Percentiles rank a stretch among this genome's conserved stretches.
phyloP scores from a whole-genome alignment of 805 yeast species.

The Hanseniaspora lachancei region DNA sequence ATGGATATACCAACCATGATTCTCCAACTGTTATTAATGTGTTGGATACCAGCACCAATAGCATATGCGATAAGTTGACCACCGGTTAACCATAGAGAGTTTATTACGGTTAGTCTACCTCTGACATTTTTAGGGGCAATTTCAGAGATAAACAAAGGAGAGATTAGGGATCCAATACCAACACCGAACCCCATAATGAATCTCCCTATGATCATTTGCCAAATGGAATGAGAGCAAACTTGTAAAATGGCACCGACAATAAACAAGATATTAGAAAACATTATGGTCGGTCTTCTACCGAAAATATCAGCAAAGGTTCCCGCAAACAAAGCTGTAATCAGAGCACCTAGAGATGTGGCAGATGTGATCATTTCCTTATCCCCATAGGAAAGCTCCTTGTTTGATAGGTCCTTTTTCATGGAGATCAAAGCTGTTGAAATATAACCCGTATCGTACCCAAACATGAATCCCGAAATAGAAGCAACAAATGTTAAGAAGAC shows the following conservation, averaged over 20 bases:
- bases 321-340: conserved; percentile 63
- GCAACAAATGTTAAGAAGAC: conserved; percentile 58
- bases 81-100: conserved; percentile 81
- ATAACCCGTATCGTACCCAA: conserved; percentile 96
- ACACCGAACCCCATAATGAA: conserved; percentile 93
- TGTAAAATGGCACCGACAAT: conserved; percentile 76
- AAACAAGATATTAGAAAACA: conserved; percentile 72
- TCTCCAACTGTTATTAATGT: conserved; percentile 80
- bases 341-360: conserved; percentile 88
- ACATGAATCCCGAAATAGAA: conserved; percentile 89
- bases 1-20: conserved; percentile 79
- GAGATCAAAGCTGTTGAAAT: conserved; percentile 86
- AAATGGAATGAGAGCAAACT: conserved; percentile 62
- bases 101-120: conserved; percentile 79
- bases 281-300: conserved; percentile 75
- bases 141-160: conserved; percentile 89
- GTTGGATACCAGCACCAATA: conserved; percentile 73
- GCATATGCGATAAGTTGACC: conserved; percentile 93
- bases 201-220: conserved; percentile 89
- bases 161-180: conserved; percentile 83
- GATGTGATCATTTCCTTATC: conserved; percentile 84
- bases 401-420: conserved; percentile 62
- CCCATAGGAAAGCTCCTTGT: conserved; percentile 49
- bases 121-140: conserved; percentile 85
- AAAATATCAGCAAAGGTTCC: conserved; percentile 70